Conservation (phyloP, 345 rosid species). For the Balakata baccata region DNA sequence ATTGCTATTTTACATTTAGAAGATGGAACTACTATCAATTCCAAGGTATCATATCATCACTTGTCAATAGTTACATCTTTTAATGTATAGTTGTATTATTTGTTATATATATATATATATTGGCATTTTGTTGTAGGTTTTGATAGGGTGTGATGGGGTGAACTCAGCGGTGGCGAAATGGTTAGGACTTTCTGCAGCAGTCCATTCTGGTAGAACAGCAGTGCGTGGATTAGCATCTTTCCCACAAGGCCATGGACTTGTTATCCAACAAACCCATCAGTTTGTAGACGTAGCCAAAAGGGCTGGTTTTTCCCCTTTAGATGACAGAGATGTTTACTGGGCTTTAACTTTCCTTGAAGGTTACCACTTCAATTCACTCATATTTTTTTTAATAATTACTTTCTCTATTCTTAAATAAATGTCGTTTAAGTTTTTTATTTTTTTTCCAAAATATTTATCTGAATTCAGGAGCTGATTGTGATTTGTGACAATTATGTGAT, state of each 20-base stretch:
- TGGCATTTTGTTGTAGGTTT: no score
- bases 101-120: no score
- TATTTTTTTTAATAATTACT: no score
- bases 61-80: no score
- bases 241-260: constrained; percentile 37
- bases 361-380: neutral
- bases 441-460: no score
- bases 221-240: constrained; percentile 31
- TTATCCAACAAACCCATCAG: constrained; percentile 15
- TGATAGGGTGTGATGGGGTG: no score
- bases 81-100: no score
- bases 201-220: constrained; percentile 31
- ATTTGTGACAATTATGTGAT: no score
- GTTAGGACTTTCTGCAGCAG: constrained; percentile 33
- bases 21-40: constrained; percentile 34
- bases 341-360: constrained; percentile 21
- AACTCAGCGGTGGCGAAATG: constrained; percentile 32
- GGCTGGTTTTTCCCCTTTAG: constrained; percentile 29
- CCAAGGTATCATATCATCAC: no score
- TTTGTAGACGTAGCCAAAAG: constrained; percentile 33
- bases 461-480: no score
- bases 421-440: no score
- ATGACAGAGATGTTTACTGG: constrained; percentile 36
- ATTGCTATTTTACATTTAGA: constrained; percentile 20
- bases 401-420: no score